Conservation (phyloP, 345 rosid species). For the Rhodamnia rubescens region DNA sequence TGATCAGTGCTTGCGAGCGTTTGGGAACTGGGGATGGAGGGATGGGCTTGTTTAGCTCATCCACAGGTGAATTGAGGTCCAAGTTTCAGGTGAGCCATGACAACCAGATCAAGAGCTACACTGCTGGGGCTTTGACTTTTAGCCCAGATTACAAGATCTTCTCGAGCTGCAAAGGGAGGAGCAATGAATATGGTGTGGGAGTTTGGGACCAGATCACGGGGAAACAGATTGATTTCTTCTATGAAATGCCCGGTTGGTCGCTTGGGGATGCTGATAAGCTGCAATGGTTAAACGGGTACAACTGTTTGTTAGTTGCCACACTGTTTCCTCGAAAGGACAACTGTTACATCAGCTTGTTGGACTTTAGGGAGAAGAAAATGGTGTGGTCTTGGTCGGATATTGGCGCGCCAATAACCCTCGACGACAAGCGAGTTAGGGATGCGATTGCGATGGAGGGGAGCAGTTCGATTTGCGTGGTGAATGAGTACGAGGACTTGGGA, state of each 20-base stretch:
- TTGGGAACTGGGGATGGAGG: constrained; percentile 89
- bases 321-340: constrained; percentile 93
- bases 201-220: constrained; percentile 94
- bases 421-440: constrained; percentile 87
- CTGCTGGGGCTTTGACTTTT: constrained; percentile 82
- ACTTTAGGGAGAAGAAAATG: constrained; percentile 75
- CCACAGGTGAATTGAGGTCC: constrained; percentile 57
- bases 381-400: constrained; percentile 97
- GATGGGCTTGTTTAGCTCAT: constrained; percentile 76
- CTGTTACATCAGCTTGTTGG: constrained; percentile 86
- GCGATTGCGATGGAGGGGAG: constrained; percentile 89
- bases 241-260: constrained; percentile 80
- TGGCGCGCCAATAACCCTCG: constrained; percentile 40
- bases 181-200: constrained; percentile 91
- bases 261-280: constrained; percentile 92
- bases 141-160: constrained; percentile 52
- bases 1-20: constrained; percentile 68
- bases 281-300: constrained; percentile 67
- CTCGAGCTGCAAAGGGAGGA: constrained; percentile 81
- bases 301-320: constrained; percentile 79
- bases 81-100: constrained; percentile 75
- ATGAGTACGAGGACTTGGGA: constrained; percentile 89
- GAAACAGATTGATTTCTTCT: constrained; percentile 78
- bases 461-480: constrained; percentile 77
- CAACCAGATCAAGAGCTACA: constrained; percentile 60